Evolutionary conservation across 2,329 filamentous ascomycete genomes (phyloP).

Genomic region (Cladosporium sp.): DNA sequence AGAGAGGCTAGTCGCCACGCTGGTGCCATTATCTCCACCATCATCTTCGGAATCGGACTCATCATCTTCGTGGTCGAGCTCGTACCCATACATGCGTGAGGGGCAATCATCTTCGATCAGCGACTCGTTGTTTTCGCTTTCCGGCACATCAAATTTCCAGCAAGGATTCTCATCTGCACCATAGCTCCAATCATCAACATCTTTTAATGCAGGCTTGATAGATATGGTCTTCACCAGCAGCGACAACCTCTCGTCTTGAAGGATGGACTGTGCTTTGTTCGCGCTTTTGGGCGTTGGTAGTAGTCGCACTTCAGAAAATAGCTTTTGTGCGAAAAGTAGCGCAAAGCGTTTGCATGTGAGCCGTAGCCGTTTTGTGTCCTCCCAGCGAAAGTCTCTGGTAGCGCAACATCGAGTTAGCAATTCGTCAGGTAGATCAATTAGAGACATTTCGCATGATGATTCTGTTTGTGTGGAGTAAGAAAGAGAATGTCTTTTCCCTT

Average conservation of each 20-base stretch:
- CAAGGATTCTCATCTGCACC: too few species aligned
- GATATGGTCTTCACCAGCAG: neutral
- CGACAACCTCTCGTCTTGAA: neutral
- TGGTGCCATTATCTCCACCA: neutral
- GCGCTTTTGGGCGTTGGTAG: neutral
- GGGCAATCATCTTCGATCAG: neutral
- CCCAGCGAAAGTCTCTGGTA: too few species aligned
- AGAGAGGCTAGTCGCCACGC: neutral
- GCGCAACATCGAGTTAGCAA: neutral
- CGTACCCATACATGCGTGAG: neutral
- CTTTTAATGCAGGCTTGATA: neutral
- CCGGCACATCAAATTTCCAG: too few species aligned
- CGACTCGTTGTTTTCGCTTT: neutral
- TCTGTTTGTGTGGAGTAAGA: too few species aligned
- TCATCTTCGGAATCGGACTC: neutral
- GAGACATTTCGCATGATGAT: neutral
- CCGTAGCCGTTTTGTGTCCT: neutral
- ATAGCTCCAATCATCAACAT: neutral
- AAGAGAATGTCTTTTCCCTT: too few species aligned
- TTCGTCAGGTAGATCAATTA: constrained; percentile 1
- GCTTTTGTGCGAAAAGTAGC: neutral
- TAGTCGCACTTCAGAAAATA: neutral
- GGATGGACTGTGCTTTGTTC: neutral
- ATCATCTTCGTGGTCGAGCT: neutral
- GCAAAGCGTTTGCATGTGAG: constrained; percentile 2